These are phyloP conservation scores for Clarireedia monteithiana DNA, from an alignment of 2,329 filamentous ascomycete genomes.

Conservation along the genomic window DNA sequence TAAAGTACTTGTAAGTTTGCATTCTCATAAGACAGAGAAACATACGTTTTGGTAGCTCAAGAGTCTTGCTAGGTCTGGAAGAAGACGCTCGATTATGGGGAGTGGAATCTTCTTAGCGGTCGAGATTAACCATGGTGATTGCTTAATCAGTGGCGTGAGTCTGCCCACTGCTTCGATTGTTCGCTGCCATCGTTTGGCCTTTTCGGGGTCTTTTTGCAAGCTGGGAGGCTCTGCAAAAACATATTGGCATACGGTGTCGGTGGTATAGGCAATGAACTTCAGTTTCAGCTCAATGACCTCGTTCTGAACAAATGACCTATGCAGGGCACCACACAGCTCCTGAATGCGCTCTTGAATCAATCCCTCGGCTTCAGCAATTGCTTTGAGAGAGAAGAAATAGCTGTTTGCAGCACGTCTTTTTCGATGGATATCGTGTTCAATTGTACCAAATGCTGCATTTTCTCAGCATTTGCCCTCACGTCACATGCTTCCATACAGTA, in stretches of 20 bases:
- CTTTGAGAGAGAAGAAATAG: constrained; percentile 16
- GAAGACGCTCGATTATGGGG: not conserved
- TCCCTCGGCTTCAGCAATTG: constrained; percentile 10
- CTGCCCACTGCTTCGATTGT: constrained; percentile 9
- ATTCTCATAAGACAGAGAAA: not conserved
- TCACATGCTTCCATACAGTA: not conserved
- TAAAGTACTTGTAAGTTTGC: not conserved
- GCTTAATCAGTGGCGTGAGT: constrained; percentile 7
- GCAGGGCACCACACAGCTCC: constrained; percentile 1
- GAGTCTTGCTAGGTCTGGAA: not conserved
- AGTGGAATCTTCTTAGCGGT: not conserved
- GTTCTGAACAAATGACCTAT: not conserved
- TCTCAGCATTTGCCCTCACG: not conserved
- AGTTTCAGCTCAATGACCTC: constrained; percentile 10
- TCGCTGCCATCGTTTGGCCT: constrained; percentile 9
- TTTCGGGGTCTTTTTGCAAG: constrained; percentile 5
- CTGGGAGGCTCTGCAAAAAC: constrained; percentile 3
- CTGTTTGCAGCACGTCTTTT: constrained; percentile 14
- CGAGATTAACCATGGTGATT: constrained; percentile 9
- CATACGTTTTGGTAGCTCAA: not conserved
- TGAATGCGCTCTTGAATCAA: constrained; percentile 10
- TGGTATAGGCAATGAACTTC: constrained; percentile 9
- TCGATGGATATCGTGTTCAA: constrained; percentile 14
- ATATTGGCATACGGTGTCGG: constrained; percentile 9
- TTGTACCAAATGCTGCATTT: constrained; percentile 12